Percentiles rank a stretch among this genome's conserved stretches.
phyloP scores from a whole-genome alignment of 169 alveolate species.

The Plasmodium knowlesi region DNA sequence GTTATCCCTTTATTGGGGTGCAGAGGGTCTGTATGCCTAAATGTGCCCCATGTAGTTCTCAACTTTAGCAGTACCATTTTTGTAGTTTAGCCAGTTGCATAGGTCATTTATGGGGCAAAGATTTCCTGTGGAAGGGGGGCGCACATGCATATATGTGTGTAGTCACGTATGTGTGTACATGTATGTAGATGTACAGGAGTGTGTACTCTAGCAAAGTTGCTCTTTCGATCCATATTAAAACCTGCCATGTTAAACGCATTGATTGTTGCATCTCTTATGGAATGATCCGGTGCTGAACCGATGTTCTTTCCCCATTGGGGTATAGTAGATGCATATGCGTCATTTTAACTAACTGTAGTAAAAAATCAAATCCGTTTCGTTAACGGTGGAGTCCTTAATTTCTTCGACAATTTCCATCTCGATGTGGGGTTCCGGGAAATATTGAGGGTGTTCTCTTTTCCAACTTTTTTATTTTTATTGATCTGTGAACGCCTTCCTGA shows the following conservation, averaged over 20 bases:
- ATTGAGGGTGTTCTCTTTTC: background rate
- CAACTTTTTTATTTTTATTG: background rate
- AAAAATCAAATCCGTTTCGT: constrained; percentile 63
- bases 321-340: background rate
- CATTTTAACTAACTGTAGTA: constrained; percentile 45
- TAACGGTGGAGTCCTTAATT: constrained; percentile 55
- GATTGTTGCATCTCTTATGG: background rate
- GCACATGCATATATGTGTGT: background rate
- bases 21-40: background rate
- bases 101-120: constrained; percentile 67
- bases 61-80: constrained; percentile 34
- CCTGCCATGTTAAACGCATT: background rate
- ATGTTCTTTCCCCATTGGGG: background rate
- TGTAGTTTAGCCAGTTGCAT: constrained; percentile 63
- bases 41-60: background rate
- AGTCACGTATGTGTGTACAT: background rate
- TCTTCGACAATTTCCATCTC: constrained; percentile 61
- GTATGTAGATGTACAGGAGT: background rate
- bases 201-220: background rate
- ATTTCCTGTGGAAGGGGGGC: constrained; percentile 20
- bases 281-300: background rate
- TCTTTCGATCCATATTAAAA: background rate
- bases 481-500: background rate
- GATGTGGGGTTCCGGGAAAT: background rate
- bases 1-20: background rate